Base-by-base conservation (phyloP, 192 early-diverging fungal species). In the Phycomyces nitens region DNA sequence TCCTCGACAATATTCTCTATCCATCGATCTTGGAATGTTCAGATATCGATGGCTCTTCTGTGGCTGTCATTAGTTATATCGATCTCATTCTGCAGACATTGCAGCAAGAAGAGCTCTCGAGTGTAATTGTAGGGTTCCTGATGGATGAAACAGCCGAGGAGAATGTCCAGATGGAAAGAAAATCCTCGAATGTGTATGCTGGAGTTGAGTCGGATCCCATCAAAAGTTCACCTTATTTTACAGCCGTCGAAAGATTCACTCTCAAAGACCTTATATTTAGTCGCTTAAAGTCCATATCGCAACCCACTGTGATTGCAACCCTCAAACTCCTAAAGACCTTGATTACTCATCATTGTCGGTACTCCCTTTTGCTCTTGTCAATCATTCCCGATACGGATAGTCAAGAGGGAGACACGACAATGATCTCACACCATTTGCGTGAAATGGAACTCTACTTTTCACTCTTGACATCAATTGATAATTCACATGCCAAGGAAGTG, bases 11-110 rank as follows among this genome's bases (percentile, higher is more conserved):
- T 43, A 93, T 95, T 56, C 77, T 98, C 43, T 89, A 92, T 60
- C 89, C 94, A n/a, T 89, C 89, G 38, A 79, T 96, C 53, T 70
- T 88, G 38, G 91, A 90, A 56, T 90, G 90, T 71, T 94, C 92
- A 0, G 96, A 98, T 73, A 90, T 87, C 20, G 94, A 98, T 71
- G 94, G 93, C 5, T 91, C 89, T 56, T 88, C 93, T 16, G 90
- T 94, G 0, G 88, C 94, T 1, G 86, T 91, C 2, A 89, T 98
- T 68, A 90, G 84, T 60, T 98, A 98, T 55, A 82, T 98, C 51
- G 87, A 92, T 61, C 70, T 89, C 54, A 92, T 96, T 71, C 72
- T 95, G 9, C 86, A 88, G 38, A 80, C 82, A 0, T 67, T 91
- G 10, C 83, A 93, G 29, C 88, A 87, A 58, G 86, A 92, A 41